Evolutionary conservation across 192 early-diverging fungal species (phyloP), one percentile per base, ranked within the genome.

Genomic region (Coemansia sp.): DNA sequence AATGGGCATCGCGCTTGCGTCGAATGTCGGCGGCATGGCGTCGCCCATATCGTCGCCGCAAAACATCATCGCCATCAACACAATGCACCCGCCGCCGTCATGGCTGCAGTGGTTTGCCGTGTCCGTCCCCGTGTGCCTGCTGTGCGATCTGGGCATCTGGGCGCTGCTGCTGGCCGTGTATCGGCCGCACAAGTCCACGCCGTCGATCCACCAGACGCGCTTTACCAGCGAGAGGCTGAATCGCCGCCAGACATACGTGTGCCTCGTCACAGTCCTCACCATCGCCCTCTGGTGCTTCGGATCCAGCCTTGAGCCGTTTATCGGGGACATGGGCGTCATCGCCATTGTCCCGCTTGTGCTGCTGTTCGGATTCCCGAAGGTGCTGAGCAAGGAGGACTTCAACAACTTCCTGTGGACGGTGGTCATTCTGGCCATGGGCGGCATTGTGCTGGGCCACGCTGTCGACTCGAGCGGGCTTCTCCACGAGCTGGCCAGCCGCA

Each of bases 31-130:
- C 55, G 96, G 96, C 33, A 98, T 98, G 96, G 92, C 96, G 4
- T 94, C 93, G 20, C 96, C 96, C 14, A 98, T 98, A 67, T 90
- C 94, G 18, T 95, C 93, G 16, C 96, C 96, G n/a, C 96, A 98
- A 71, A 98, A 98, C 83, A 93, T 95, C 62, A 92, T 98, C 65
- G 94, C 96, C 9, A 93, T 98, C 63, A 88, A 91, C 62, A 94
- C 89, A 62, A 98, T 98, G 94, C 74, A 86, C 26, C 96, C 95
- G 14, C 66, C 89, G 6, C 94, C 94, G 1, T 88, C 91, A 39
- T 98, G 96, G 96, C 74, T 85, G 30, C 86, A 97, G 75, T 98
- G 95, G 93, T 95, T 97, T 72, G 72, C 86, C 5, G 87, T 98
- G 35, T 86, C 94, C 0, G 79, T 98, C 26, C 96, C 96, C 4